Evolutionary conservation across 768 basidiomycete genomes (phyloP), one percentile per base, ranked within the genome.

Genomic region (Lepiota venenata): DNA sequence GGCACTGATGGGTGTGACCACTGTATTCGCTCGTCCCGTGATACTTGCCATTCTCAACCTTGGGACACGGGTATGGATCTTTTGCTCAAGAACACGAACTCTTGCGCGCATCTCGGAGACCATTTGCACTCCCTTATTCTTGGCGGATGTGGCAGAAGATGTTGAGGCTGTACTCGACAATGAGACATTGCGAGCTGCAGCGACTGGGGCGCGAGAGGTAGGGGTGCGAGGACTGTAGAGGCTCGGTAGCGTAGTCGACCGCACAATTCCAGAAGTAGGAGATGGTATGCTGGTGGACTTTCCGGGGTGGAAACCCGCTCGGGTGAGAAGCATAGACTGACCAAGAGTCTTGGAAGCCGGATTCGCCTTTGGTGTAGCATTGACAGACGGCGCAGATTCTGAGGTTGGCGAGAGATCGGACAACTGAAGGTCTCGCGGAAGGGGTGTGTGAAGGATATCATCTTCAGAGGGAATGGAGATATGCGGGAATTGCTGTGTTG

Each of bases 21-120:
- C 47, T 35, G 53, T 48, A 46, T 56, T 61, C 16, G 65, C 61
- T 38, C 82, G 78, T 48, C 79, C 79, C 42, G 83, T 84, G 49
- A 84, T 81, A 63, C 89, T 91, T 16, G 84, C 85, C 84, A 91
- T 88, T 11, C 91, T 86, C 52, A 93, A 65, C 50, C 91, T 81
- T 20, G 91, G 91, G 47, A 93, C 91, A 41, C 88, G 87, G 41
- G 89, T 91, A 63, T 92, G 89, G 42, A 93, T 88, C 69, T 88
- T 90, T 70, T 91, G 89, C 63, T 93, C 89, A 37, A 93, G 70
- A 60, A 85, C 88, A 64, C 77, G 83, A 27, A 93, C 91, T 48
- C 88, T 80, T 37, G 89, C 90, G 39, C 92, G 83, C 87, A 94
- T 91, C 66, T 93, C 92, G 20, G 88, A 87, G 4, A 93, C 90